Base-by-base conservation (phyloP, 345 rosid species). In the Gossypium australe region DNA sequence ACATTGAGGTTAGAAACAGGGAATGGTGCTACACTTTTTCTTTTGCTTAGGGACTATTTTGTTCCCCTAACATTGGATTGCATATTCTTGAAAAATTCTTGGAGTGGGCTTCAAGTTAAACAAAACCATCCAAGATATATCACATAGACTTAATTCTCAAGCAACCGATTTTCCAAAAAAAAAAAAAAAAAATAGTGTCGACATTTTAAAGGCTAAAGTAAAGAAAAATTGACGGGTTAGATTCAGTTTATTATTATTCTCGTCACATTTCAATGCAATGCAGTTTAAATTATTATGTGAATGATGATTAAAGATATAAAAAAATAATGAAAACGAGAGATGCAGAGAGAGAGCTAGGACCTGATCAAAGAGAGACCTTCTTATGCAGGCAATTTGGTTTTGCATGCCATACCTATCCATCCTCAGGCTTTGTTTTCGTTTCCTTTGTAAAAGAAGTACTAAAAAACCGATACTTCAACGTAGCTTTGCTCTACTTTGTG, bases 341-440 rank as follows among this genome's bases (percentile, higher is more conserved):
- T 34, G 41, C 7, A 34, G 41, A 34, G 73, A 24, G 13, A 13
- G 53, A 44, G 22, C 7, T 3, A 52, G 63, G 79, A 90, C 94
- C 92, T 90, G 90, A 79, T 90, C 92, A 78, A 88, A 88, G 79
- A 90, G 87, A 67, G 89, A 81, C 78, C 78, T 81, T 80, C 87
- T 88, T 79, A 73, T 64, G 81, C 18, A 16, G 76, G 84, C 83
- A 47, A 85, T 80, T 41, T 90, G 88, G 29, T 53, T 73, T 53
- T 47, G 82, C 75, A 81, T 62, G 4, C 71, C 80, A 63, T 67
- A 79, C 48, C 47, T 70, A 58, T 72, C 77, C 86, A 81, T 85
- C 27, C 51, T 41, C 41, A 18, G 67, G 67, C 44, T 7, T 62
- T 41, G 68, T 11, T 9, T 56, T 56, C 24, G 25, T 56, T 56